Conservation (phyloP, 2,329 filamentous ascomycete species). For the Cadophora malorum region DNA sequence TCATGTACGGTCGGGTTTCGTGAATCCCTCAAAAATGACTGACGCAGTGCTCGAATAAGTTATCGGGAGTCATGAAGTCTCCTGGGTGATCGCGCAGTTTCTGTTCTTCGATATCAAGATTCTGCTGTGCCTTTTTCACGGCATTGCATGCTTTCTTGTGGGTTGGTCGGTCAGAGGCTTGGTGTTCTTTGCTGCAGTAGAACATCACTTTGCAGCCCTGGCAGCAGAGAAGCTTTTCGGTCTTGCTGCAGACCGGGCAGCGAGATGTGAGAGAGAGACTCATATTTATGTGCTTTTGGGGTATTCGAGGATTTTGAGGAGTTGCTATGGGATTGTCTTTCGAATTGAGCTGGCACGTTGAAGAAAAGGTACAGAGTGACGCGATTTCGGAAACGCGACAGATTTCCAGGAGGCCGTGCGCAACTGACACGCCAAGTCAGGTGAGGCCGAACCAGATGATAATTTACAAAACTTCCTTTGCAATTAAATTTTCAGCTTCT, state of each 20-base stretch:
- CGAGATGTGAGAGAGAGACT: constrained; percentile 14
- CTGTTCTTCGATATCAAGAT: constrained; percentile 47
- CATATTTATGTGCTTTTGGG: not conserved
- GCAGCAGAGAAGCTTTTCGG: constrained; percentile 48
- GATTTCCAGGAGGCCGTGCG: no score
- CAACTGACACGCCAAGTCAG: no score
- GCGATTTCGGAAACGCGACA: not conserved
- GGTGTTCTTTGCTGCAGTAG: constrained; percentile 56
- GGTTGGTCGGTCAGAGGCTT: constrained; percentile 45
- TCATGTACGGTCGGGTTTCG: constrained; percentile 54
- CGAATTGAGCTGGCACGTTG: not conserved
- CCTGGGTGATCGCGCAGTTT: constrained; percentile 45
- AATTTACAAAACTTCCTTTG: no score
- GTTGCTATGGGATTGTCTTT: not conserved
- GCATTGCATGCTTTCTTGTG: constrained; percentile 52
- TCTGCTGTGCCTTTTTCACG: constrained; percentile 45
- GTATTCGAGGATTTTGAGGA: no score
- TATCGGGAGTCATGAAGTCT: constrained; percentile 41
- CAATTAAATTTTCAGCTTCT: no score
- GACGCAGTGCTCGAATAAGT: constrained; percentile 49
- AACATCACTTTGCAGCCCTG: constrained; percentile 50
- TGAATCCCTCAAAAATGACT: constrained; percentile 53
- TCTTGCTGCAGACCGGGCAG: constrained; percentile 39
- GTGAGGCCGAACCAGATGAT: no score
- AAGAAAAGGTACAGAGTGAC: not conserved